Evolutionary conservation across 345 rosid genomes (phyloP), one percentile per base, ranked within the genome.

Genomic region (Raphanus sativus): DNA sequence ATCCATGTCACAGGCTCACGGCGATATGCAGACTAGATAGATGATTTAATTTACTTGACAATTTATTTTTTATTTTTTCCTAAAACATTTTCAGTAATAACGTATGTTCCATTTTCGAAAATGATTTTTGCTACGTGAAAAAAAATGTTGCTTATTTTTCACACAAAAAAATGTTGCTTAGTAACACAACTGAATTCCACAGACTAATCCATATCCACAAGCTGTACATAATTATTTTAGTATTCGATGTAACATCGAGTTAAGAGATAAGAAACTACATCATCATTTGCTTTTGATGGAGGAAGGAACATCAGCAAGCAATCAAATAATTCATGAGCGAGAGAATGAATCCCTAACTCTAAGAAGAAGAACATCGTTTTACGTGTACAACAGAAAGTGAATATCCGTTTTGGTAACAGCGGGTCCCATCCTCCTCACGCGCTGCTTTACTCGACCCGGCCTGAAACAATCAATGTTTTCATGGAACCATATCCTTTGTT

Each of bases 381-480:
- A 67, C 29, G 69, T 76, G 74, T 28, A 2, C 4, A 69, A 76
- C 80, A 62, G 63, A 76, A 76, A 76, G 56, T 56, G 75, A 64
- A 76, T 62, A 76, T 69, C 75, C 75, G 75, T 69, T 76, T 76
- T 25, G 58, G 56, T 59, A 10, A 25, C 15, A 24, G 25, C 56
- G 64, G 75, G 80, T 4, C 74, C 69, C 80, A 21, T 52, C 6
- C 21, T 48, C 25, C 5, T 69, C 80, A 76, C 75, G 65, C 75
- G 80, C 13, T 68, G 65, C 68, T 69, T 69, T 69, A 62, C 0
- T 21, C 62, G 13, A 76, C 24, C 69, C 62, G 62, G 25, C 62
- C 62, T 30, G 17, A 50, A 50, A 1, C 21, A 3, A 50, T n/a
- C 21, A 50, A 48, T 48, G 17, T 48, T 48, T 40, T 40, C 48